Percentiles rank a stretch among this genome's conserved stretches.
Conservation (phyloP, 306 rosid genomes). For the Prunus mume region DNA sequence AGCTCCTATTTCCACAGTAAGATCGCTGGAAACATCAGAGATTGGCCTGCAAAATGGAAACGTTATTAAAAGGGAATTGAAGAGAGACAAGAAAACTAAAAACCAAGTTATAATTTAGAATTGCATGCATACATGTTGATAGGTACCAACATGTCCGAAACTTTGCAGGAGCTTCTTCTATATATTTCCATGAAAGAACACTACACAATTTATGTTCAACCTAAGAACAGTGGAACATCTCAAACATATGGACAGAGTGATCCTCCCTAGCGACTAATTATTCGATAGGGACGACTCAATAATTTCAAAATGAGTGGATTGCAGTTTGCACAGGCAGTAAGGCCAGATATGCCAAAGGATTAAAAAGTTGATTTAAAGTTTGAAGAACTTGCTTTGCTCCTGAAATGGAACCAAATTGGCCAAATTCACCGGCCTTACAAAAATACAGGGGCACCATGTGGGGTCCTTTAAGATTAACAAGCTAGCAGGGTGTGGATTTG, state of each 20-base stretch:
- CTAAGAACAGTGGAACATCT: conserved; percentile 23
- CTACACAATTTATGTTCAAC: conserved; percentile 12
- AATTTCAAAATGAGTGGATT: conserved; percentile 43
- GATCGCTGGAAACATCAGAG: conserved; percentile 95
- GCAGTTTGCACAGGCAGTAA: conserved; percentile 13
- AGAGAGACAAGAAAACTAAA: conserved; percentile 29
- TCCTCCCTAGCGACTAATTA: conserved; percentile 30
- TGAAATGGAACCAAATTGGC: conserved; percentile 24
- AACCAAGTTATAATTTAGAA: background rate
- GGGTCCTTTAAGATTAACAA: conserved; percentile 32
- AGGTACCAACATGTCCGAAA: conserved; percentile 33
- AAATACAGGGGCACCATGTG: conserved; percentile 21
- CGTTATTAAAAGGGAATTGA: conserved; percentile 28
- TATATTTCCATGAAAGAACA: conserved; percentile 11
- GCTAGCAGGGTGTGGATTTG: conserved; percentile 22
- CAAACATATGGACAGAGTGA: conserved; percentile 36
- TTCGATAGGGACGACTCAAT: conserved; percentile 27
- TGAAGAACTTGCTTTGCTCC: conserved; percentile 11
- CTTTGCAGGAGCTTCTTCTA: conserved; percentile 29
- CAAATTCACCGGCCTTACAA: conserved; percentile 19
- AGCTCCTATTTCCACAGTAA: conserved; percentile 79
- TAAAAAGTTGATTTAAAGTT: conserved; percentile 15
- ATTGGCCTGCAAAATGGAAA: conserved; percentile 77
- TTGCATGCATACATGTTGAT: conserved; percentile 38
- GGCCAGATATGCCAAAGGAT: conserved; percentile 18